These are phyloP conservation scores for Begonia fuchsioides DNA, from an alignment of 306 rosid species.

Conservation along the genomic window DNA sequence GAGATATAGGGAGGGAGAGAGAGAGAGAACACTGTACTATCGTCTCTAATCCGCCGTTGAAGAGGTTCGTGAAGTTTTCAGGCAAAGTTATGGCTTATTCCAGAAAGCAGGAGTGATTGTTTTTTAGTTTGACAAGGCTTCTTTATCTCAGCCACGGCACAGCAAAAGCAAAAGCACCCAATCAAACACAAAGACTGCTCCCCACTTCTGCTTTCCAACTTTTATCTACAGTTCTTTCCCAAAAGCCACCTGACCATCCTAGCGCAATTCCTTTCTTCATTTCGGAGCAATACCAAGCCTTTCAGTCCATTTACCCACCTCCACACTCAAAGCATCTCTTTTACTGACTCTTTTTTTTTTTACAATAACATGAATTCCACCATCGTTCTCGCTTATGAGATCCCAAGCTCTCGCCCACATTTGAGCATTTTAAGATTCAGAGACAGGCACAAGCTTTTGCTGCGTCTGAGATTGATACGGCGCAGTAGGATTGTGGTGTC, in stretches of 20 bases:
- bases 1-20: too few species aligned
- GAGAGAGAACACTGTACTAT: too few species aligned
- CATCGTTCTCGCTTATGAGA: conserved; percentile 19
- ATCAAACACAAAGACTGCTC: background rate
- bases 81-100: conserved; percentile 6
- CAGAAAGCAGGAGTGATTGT: conserved; percentile 3
- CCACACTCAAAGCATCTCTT: conserved; percentile 57
- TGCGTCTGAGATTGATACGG: background rate
- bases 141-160: background rate
- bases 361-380: conserved; percentile 28
- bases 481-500: conserved; percentile 6
- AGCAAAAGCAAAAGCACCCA: conserved; percentile 21
- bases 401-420: background rate
- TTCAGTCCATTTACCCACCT: conserved; percentile 21
- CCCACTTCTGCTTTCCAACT: background rate
- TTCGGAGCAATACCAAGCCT: conserved; percentile 33
- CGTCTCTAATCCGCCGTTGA: too few species aligned
- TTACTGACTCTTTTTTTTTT: conserved; percentile 9
- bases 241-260: conserved; percentile 4
- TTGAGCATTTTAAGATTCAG: conserved; percentile 3
- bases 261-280: conserved; percentile 42
- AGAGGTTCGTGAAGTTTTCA: too few species aligned
- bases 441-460: conserved; percentile 4
- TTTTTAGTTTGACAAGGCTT: conserved; percentile 6
- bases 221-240: conserved; percentile 4